phyloP scores from a whole-genome alignment of 495 filamentous ascomycete species.

The Neurospora terricola region DNA sequence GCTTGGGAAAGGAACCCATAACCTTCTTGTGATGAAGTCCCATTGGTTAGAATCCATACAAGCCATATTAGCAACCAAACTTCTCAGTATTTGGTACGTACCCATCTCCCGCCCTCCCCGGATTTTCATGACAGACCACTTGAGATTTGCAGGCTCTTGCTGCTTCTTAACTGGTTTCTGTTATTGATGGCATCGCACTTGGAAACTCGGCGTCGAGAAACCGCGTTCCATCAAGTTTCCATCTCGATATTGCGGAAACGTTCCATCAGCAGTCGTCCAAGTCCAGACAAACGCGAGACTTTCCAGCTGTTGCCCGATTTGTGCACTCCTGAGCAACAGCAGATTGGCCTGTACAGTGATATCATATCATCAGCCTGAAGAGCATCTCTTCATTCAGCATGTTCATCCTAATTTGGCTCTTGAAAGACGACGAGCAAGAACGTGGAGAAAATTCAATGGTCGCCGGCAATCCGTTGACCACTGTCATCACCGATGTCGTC shows the following conservation, averaged over 20 bases:
- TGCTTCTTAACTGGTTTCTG: background rate
- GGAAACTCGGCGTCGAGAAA: background rate
- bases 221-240: background rate
- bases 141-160: background rate
- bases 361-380: background rate
- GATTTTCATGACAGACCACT: background rate
- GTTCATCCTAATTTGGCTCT: background rate
- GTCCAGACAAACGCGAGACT: background rate
- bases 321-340: background rate
- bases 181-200: background rate
- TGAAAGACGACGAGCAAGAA: background rate
- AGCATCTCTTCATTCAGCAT: background rate
- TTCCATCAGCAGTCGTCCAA: background rate
- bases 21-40: background rate
- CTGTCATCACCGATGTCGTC: background rate
- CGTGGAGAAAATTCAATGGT: background rate
- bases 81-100: background rate
- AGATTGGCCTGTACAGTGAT: background rate
- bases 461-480: background rate
- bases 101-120: background rate
- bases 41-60: background rate
- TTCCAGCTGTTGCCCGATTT: background rate
- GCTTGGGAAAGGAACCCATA: too few species aligned
- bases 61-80: background rate
- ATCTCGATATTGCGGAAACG: background rate